phyloP scores from a whole-genome alignment of 225 moss, liverwort and hornwort species.

The Physcomitrium patens region DNA sequence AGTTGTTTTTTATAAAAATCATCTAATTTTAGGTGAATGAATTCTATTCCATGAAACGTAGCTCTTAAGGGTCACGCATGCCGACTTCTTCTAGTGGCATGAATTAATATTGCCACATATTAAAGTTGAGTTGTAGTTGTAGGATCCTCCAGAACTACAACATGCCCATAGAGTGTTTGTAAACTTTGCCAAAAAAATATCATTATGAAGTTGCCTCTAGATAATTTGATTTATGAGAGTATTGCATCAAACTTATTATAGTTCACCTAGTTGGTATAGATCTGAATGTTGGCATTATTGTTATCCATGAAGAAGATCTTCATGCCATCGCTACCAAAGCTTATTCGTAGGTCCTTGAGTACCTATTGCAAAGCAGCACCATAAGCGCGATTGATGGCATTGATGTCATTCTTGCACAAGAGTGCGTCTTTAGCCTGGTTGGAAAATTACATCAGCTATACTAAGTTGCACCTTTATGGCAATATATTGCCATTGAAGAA shows the following conservation, averaged over 20 bases:
- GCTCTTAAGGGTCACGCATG: constrained; percentile 34
- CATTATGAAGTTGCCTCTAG: too few relatives aligned
- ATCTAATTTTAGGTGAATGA: constrained; percentile 11
- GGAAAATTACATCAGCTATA: constrained; percentile 28
- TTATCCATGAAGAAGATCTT: constrained; percentile 33
- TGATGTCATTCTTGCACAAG: constrained; percentile 39
- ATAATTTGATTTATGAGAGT: too few relatives aligned
- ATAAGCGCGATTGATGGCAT: constrained; percentile 35
- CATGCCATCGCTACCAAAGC: constrained; percentile 35
- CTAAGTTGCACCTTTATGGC: constrained; percentile 49
- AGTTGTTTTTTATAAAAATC: too few relatives aligned
- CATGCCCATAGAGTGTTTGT: too few relatives aligned
- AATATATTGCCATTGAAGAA: constrained; percentile 43
- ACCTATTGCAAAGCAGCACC: constrained; percentile 10
- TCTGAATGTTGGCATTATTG: constrained; percentile 36
- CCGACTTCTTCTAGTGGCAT: constrained; percentile 25
- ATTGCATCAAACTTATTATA: constrained; percentile 34
- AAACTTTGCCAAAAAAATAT: too few relatives aligned
- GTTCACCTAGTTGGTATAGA: constrained; percentile 24
- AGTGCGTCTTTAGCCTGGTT: constrained; percentile 15
- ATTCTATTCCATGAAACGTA: too few relatives aligned
- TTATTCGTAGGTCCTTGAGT: background rate
- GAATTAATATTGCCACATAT: constrained; percentile 20
- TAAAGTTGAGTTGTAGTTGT: constrained; percentile 30
- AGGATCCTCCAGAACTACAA: too few relatives aligned